These are phyloP conservation scores for Grifola frondosa DNA, from an alignment of 1,284 basidiomycete species.

Conservation along the genomic window DNA sequence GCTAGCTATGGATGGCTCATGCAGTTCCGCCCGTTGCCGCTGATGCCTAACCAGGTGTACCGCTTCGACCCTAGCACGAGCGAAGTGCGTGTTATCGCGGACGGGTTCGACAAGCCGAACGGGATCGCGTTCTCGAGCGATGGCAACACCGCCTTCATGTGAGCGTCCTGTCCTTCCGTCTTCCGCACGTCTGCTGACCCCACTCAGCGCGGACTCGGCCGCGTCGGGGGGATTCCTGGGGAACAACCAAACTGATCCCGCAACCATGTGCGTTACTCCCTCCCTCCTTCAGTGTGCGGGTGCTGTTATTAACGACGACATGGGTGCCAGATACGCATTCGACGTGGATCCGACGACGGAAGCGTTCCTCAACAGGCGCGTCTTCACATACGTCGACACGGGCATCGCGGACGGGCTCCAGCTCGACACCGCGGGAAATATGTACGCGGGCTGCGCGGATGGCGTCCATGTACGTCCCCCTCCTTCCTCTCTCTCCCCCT, in stretches of 20 bases:
- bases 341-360: conserved; percentile 64
- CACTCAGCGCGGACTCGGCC: conserved; percentile 54
- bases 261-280: conserved; percentile 56
- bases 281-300: not conserved
- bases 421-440: conserved; percentile 61
- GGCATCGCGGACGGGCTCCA: conserved; percentile 65
- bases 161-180: conserved; percentile 24
- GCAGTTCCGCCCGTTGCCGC: conserved; percentile 62
- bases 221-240: conserved; percentile 46
- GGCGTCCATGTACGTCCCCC: conserved; percentile 56
- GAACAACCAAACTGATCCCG: conserved; percentile 60
- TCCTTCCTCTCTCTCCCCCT: not conserved
- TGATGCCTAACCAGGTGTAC: conserved; percentile 74
- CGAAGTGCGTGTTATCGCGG: conserved; percentile 66
- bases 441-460: conserved; percentile 70
- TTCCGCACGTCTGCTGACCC: not conserved
- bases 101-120: conserved; percentile 61
- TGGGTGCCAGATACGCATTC: conserved; percentile 58
- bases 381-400: conserved; percentile 70
- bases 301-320: not conserved
- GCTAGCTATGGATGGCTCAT: conserved; percentile 63
- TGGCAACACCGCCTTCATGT: conserved; percentile 68
- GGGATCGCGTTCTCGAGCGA: conserved; percentile 71
- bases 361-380: conserved; percentile 59
- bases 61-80: conserved; percentile 66